Base-by-base conservation (phyloP, 371 early-diverging fungal species). In the Haplosporangium sp. region DNA sequence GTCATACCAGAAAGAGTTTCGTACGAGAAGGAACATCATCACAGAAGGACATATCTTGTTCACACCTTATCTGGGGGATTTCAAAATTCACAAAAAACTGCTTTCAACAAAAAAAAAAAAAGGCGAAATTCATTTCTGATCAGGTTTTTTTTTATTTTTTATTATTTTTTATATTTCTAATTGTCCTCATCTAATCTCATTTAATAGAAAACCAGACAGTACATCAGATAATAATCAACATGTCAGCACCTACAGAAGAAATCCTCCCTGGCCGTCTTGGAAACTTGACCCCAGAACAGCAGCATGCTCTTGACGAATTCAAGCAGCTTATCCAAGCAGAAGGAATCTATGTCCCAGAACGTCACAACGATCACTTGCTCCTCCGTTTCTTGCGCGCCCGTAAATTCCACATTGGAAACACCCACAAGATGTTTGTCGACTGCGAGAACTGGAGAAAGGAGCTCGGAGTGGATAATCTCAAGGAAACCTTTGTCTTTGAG, bases 381-480 rank as follows among this genome's bases (percentile, higher is more conserved):
- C 85, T 92, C 37, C 91, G 94, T 11, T 93, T 93, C 84, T 82
- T 93, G 65, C 86, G 94, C 15, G 94, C 94, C 19, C 85, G 94
- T 55, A 88, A 90, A 76, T 93, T 92, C 85, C 76, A 89, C 61
- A 58, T 93, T 45, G 75, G 73, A 13, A 74, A 75, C 48, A 69
- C 92, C 61, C 87, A 88, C 81, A 87, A 89, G 72, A 93, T 93
- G 94, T 90, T 88, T 74, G 72, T 74, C 39, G 88, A 89, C 59
- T 91, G 84, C 82, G 84, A 89, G 63, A 84, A 82, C 40, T 93
- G 94, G 94, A 72, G 92, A 11, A 85, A 84, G 70, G 88, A 90
- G 65, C 85, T 77, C 55, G 69, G 83, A 3, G 87, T 88, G 47
- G 87, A 88, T 44, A 71, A 76, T 13, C 58, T 88, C 40, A 79